Conservation (phyloP, 768 basidiomycete species). For the Rhodocollybia butyracea region DNA sequence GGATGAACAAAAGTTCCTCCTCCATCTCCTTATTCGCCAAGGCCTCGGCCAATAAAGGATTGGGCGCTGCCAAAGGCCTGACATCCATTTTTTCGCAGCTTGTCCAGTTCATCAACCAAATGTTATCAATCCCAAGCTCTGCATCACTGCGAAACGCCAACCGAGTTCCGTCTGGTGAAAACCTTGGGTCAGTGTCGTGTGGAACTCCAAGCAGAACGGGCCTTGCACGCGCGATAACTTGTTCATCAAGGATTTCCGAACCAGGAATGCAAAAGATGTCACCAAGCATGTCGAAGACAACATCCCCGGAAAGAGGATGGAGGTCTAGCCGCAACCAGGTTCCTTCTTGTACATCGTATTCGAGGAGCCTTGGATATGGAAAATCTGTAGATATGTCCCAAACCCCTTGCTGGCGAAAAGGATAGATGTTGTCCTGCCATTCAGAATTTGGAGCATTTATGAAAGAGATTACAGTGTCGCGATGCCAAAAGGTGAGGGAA, state of each 20-base stretch:
- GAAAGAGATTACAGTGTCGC: not conserved
- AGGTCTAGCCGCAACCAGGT: constrained; percentile 78
- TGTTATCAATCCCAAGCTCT: constrained; percentile 68
- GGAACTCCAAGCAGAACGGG: constrained; percentile 65
- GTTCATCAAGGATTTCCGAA: constrained; percentile 19
- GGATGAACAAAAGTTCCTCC: constrained; percentile 32
- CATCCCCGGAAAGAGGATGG: constrained; percentile 64
- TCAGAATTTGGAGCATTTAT: not conserved
- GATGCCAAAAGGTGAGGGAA: not conserved
- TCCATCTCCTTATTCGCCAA: not conserved
- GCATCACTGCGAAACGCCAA: constrained; percentile 72
- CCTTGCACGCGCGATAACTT: constrained; percentile 39
- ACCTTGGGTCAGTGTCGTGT: constrained; percentile 68
- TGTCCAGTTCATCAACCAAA: constrained; percentile 66
- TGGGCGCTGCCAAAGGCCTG: constrained; percentile 26
- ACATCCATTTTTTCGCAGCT: constrained; percentile 58
- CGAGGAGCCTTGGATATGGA: constrained; percentile 59
- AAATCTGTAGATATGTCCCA: constrained; percentile 82
- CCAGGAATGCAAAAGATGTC: constrained; percentile 71
- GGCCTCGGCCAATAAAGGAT: not conserved
- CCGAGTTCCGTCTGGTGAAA: constrained; percentile 62
- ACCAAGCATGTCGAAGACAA: constrained; percentile 73
- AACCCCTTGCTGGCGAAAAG: constrained; percentile 51
- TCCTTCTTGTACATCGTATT: constrained; percentile 69
- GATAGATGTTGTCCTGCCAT: constrained; percentile 44